These are phyloP conservation scores for Solanum sparsipilum DNA, from an alignment of 257 asterid genomes.

Conservation along the genomic window DNA sequence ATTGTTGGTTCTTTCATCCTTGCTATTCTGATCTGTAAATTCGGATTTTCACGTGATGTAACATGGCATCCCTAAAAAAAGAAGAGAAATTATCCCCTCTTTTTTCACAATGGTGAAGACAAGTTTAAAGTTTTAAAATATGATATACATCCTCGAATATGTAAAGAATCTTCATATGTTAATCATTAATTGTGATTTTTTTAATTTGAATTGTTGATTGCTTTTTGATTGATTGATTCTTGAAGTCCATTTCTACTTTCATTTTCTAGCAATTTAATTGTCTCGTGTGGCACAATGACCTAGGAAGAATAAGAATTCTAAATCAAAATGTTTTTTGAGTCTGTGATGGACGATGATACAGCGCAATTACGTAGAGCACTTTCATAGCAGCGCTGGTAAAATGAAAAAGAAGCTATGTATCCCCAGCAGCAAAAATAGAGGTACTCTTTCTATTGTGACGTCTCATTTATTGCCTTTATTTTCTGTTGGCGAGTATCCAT, in stretches of 20 bases:
- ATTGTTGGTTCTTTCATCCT: constrained; percentile 8
- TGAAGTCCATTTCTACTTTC: background rate
- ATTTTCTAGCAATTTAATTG: background rate
- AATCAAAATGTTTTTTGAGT: background rate
- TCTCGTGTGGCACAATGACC: background rate
- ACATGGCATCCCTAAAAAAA: constrained; percentile 9
- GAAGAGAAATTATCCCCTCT: background rate
- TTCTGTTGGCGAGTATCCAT: background rate
- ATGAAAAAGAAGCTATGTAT: background rate
- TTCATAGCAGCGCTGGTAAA: background rate
- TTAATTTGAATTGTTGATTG: background rate
- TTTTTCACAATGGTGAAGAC: background rate
- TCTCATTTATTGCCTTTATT: background rate
- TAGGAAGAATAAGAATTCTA: background rate
- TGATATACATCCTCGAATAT: background rate
- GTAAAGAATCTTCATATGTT: background rate
- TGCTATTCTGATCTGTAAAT: constrained; percentile 25
- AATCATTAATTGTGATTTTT: background rate
- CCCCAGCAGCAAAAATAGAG: background rate
- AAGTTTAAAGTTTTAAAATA: background rate
- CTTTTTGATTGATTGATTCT: background rate
- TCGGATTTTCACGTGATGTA: constrained; percentile 21
- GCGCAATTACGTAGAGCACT: background rate
- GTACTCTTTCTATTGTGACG: background rate
- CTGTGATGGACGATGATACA: background rate